A percentile compares a stretch with the other conserved stretches of the same genome.
phyloP scores from a whole-genome alignment of 2,329 filamentous ascomycete species.

The Fusarium odoratissimum region DNA sequence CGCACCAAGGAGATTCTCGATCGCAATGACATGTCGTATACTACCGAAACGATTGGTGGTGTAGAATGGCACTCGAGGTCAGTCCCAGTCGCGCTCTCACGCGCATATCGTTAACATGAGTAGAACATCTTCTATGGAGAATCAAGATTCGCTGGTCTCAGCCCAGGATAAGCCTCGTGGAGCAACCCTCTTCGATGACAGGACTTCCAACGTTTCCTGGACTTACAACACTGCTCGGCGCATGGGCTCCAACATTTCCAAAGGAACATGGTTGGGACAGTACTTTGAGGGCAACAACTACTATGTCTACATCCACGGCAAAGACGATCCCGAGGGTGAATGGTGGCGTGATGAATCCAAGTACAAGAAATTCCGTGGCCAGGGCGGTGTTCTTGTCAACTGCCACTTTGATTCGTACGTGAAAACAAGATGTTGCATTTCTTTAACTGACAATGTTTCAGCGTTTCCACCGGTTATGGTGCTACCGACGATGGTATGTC shows the following conservation, averaged over 20 bases:
- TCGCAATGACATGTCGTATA: slow-evolving; percentile 65
- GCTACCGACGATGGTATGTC: slow-evolving; percentile 95
- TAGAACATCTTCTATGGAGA: slow-evolving; percentile 11
- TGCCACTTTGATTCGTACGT: slow-evolving; percentile 85
- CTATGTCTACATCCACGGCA: slow-evolving; percentile 89
- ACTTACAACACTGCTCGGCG: slow-evolving; percentile 42
- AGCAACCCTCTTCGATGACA: slow-evolving; percentile 82
- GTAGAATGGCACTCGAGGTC: slow-evolving; percentile 46
- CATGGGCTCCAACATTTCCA: slow-evolving; percentile 30
- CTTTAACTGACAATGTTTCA: slow-evolving; percentile 50
- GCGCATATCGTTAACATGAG: slow-evolving; percentile 1
- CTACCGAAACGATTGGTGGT: slow-evolving; percentile 53
- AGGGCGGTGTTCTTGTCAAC: slow-evolving; percentile 89
- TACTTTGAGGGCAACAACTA: slow-evolving; percentile 96
- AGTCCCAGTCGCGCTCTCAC: not conserved
- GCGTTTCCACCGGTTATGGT: slow-evolving; percentile 90
- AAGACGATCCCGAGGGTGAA: slow-evolving; percentile 75
- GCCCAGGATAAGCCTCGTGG: slow-evolving; percentile 28
- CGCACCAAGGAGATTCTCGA: slow-evolving; percentile 78
- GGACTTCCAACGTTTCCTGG: slow-evolving; percentile 80
- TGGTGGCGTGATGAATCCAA: slow-evolving; percentile 73
- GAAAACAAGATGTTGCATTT: too few relatives aligned
- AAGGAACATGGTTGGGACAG: slow-evolving; percentile 58
- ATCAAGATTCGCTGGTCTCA: not conserved
- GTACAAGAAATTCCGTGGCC: slow-evolving; percentile 62